These are phyloP conservation scores for Boeremia exigua DNA, from an alignment of 2,329 filamentous ascomycete species.

Conservation along the genomic window DNA sequence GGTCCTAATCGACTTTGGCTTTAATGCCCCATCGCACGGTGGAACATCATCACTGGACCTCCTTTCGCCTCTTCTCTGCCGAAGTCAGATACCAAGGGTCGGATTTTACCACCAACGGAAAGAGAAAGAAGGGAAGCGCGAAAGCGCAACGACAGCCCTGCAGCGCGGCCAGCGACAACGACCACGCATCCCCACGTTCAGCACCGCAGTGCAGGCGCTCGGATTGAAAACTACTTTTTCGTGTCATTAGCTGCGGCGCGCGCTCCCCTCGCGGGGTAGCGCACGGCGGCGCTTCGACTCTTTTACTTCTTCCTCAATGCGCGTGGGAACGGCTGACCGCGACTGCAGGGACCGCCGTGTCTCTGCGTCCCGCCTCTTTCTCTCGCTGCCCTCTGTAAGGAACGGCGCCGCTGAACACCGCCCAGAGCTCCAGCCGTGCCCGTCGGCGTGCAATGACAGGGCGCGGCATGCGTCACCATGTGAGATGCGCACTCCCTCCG, in stretches of 20 bases:
- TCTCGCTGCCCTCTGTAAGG: background rate
- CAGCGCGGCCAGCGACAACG: conserved; percentile 28
- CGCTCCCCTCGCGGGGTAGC: background rate
- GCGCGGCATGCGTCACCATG: conserved; percentile 27
- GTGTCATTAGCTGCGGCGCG: conserved; percentile 37
- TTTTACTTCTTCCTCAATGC: conserved; percentile 44
- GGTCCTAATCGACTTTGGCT: conserved; percentile 46
- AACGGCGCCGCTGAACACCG: background rate
- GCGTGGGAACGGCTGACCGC: conserved; percentile 32
- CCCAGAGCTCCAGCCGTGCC: conserved; percentile 24
- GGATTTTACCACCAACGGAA: background rate
- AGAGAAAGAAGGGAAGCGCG: background rate
- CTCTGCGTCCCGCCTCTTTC: background rate
- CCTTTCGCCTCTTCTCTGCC: conserved; percentile 22
- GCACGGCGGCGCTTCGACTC: conserved; percentile 37
- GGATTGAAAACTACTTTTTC: conserved; percentile 46
- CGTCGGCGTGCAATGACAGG: conserved; percentile 28
- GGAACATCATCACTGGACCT: conserved; percentile 44
- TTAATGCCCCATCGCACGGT: conserved; percentile 35
- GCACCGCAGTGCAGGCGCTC: conserved; percentile 32
- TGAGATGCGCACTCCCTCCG: conserved; percentile 40
- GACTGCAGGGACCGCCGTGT: background rate
- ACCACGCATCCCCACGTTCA: conserved; percentile 33
- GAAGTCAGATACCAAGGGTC: conserved; percentile 12
- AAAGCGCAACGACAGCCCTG: background rate